phyloP scores from a whole-genome alignment of 208 protist genomes.

The Leishmania amazonensis region DNA sequence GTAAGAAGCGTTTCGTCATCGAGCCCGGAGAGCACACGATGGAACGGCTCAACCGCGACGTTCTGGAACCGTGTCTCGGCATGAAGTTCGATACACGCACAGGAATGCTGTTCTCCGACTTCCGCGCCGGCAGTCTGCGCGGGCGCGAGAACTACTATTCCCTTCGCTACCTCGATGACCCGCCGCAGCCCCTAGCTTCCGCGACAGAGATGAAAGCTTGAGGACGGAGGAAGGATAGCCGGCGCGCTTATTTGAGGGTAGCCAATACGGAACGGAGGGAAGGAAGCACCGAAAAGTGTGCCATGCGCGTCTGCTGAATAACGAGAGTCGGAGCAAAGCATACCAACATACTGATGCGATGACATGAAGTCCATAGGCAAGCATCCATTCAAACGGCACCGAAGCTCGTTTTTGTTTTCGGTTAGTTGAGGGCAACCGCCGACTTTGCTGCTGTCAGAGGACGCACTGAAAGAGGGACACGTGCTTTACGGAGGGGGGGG shows the following conservation, averaged over 20 bases:
- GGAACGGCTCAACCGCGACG: slow-evolving; percentile 68
- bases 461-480: not conserved
- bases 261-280: not conserved
- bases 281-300: not conserved
- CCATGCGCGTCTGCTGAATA: not conserved
- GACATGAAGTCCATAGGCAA: not conserved
- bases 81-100: slow-evolving; percentile 69
- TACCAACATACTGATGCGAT: not conserved
- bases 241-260: not conserved
- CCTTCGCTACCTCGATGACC: slow-evolving; percentile 43
- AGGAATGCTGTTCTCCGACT: slow-evolving; percentile 77
- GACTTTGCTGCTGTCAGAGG: not conserved
- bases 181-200: not conserved
- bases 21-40: slow-evolving; percentile 80
- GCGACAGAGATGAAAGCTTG: not conserved
- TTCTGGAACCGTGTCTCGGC: slow-evolving; percentile 85
- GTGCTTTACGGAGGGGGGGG: not conserved
- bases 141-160: slow-evolving; percentile 54
- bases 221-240: not conserved
- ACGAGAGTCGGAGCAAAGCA: not conserved
- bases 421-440: not conserved
- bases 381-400: not conserved
- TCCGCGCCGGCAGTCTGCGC: slow-evolving; percentile 25
- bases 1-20: slow-evolving; percentile 77
- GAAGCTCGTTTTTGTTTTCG: not conserved